Percentiles rank a stretch among this genome's conserved stretches.
phyloP scores from a whole-genome alignment of 2,329 filamentous ascomycete species.

The Raffaelea albimanens region DNA sequence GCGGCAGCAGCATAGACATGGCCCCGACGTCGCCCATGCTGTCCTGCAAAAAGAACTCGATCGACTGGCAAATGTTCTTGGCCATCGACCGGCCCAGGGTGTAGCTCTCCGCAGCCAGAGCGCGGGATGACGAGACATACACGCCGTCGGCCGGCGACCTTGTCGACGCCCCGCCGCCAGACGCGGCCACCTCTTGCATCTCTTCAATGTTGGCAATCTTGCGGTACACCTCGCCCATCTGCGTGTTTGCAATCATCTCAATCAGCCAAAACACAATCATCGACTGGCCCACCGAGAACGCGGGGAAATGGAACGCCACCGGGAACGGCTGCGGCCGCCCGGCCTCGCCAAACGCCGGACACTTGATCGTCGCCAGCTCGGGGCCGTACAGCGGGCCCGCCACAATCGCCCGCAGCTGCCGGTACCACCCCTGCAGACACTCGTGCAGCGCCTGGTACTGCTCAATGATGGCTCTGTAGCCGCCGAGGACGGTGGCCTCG shows the following conservation, averaged over 20 bases:
- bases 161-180: too few relatives aligned
- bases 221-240: conserved; percentile 6
- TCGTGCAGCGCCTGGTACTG: conserved; percentile 7
- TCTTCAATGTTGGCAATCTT: not conserved
- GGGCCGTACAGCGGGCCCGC: conserved; percentile 14
- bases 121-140: not conserved
- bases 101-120: not conserved
- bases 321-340: conserved; percentile 10
- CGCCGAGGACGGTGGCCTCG: not conserved
- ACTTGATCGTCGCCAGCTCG: conserved; percentile 10
- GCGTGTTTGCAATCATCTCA: conserved; percentile 8
- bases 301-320: conserved; percentile 15
- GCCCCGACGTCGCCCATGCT: conserved; percentile 13
- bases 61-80: conserved; percentile 15
- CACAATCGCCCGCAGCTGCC: conserved; percentile 8
- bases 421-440: conserved; percentile 8
- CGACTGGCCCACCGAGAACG: conserved; percentile 14
- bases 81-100: conserved; percentile 2
- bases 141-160: too few relatives aligned
- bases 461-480: conserved; percentile 5
- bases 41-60: conserved; percentile 14
- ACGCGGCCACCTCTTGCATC: too few relatives aligned
- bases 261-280: conserved; percentile 14
- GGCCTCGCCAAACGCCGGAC: conserved; percentile 1
- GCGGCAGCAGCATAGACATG: conserved; percentile 8